Conservation (phyloP, 805 yeast genomes). For the Starmerella riodocensis region DNA sequence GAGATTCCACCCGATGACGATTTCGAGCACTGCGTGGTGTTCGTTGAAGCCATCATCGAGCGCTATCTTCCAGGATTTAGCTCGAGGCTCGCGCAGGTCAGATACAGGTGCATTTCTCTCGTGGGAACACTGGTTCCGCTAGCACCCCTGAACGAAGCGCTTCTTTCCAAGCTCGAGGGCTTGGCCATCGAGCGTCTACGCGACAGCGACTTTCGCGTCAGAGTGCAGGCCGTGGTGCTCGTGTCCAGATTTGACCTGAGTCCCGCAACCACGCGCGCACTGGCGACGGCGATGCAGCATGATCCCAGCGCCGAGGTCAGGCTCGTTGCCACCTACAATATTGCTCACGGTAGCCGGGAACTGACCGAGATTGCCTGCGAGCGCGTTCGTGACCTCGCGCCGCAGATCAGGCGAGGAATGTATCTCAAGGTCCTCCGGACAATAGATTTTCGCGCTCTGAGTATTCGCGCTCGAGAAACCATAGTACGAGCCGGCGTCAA, state of each 20-base stretch:
- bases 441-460: conserved; percentile 46
- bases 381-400: conserved; percentile 69
- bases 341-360: conserved; percentile 36
- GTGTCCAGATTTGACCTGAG: conserved; percentile 60
- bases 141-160: conserved; percentile 60
- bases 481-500: conserved; percentile 72
- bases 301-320: conserved; percentile 85
- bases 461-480: conserved; percentile 45
- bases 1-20: not conserved
- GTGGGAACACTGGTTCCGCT: conserved; percentile 59
- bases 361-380: conserved; percentile 43
- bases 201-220: conserved; percentile 55
- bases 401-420: conserved; percentile 57
- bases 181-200: conserved; percentile 49
- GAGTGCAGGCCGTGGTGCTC: conserved; percentile 76
- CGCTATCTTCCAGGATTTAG: conserved; percentile 57
- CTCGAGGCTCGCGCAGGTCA: conserved; percentile 59
- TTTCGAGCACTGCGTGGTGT: conserved; percentile 2
- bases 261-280: conserved; percentile 26
- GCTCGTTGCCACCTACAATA: conserved; percentile 63
- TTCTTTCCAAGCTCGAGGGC: conserved; percentile 49
- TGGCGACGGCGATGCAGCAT: conserved; percentile 39
- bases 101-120: conserved; percentile 68
- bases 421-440: conserved; percentile 56
- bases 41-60: conserved; percentile 12